Evolutionary conservation across 306 rosid species (phyloP), one percentile per base, ranked within the genome.

Genomic region (Trifolium repens): DNA sequence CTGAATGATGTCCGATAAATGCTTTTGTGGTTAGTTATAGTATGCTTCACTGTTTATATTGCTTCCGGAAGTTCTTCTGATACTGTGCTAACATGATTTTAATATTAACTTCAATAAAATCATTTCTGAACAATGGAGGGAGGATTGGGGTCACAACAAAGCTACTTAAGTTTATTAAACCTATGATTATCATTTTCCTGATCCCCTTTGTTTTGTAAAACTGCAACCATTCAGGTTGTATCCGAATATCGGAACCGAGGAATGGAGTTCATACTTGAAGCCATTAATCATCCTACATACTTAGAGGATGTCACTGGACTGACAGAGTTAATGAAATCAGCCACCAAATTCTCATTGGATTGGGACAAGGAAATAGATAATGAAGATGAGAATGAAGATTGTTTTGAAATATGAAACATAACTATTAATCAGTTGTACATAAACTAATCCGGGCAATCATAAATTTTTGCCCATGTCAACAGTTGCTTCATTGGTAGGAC

Each of bases 271-370:
- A 78, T 91, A 82, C 89, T 94, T 69, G 84, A 91, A 85, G 92
- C 96, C 37, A 90, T 94, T 76, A 94, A 94, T 80, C 93, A 89
- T 89, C 98, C 98, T 15, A 94, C 93, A 3, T 91, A 86, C 85
- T 86, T 94, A 72, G 97, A 94, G 79, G 98, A 94, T 85, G 78
- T 94, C 75, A 91, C 98, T 47, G 98, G 98, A 69, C 79, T 94
- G 30, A 94, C 98, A 34, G 98, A 91, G 84, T 79, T 94, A 85
- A 91, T 90, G 96, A 91, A 90, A 89, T 90, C 96, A 57, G 94
- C 91, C 59, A n/a, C 85, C 78, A 26, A 82, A 66, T 90, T 86
- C 69, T 77, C 87, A 47, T 35, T 94, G 75, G 96, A 91, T 77
- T 91, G 96, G 96, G 97, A 89, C 67, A 22, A 70, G 37, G 92